Base-by-base conservation (phyloP, 352 stramenopile species). In the Pythium biforme region DNA sequence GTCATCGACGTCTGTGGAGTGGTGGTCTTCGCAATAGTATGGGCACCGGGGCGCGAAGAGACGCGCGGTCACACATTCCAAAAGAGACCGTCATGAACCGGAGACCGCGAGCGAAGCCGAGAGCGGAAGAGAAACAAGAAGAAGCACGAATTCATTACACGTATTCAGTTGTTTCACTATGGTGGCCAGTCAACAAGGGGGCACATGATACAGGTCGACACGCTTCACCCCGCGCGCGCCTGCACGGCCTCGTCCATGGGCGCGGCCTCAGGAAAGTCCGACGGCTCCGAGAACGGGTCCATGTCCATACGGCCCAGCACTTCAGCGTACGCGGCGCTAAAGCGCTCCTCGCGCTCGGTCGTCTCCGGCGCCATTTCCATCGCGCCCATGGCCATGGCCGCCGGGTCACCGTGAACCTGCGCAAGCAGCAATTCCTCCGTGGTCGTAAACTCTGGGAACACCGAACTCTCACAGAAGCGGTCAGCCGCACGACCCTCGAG, bases 401-500 rank as follows among this genome's bases (percentile, higher is more conserved):
- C 29, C 45, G 59, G 70, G 20, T 52, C 53, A n/a, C 58, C 58
- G 51, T 85, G 59, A 2, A 72, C 67, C 53, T 82, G 39, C 12
- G 62, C 57, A 40, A 88, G 54, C 29, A 90, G 49, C 37, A 76
- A 58, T 48, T 92, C 83, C 43, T 92, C 80, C 22, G 61, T 66
- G 14, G 80, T 66, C 0, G 83, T 81, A 33, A 76, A 85, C 68
- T 89, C 83, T 2, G 83, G 83, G 51, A 89, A 90, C 7, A 75
- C 66, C 10, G 83, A 92, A 2, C 78, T 56, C 57, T 90, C 83
- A 0, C 80, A 87, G 64, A 90, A 92, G 43, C 72, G 58, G 14
- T 65, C 59, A 23, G 77, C 68, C 0, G 79, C 79, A n/a, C 77
- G 60, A 23, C 81, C 79, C 34, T 89, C 76, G 22, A 89, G 60